Percentiles rank a stretch among this genome's conserved stretches.
Evolutionary conservation across 768 basidiomycete genomes (phyloP).

Genomic region (Agrocybe pediades): DNA sequence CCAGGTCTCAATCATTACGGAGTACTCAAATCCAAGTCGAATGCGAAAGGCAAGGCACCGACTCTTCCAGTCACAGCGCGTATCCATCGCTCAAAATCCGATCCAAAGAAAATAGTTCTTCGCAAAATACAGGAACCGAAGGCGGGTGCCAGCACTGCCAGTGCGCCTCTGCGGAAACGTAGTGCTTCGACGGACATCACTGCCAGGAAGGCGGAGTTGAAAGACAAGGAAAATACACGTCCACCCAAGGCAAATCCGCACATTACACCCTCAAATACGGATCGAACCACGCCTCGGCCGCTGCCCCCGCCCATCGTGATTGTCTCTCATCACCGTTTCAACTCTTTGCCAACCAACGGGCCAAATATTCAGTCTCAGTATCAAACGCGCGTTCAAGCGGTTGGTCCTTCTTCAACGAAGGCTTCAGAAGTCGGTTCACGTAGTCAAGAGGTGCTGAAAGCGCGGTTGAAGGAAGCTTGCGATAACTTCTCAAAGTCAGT

Average conservation of each 20-base stretch:
- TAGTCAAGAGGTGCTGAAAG: conserved; percentile 8
- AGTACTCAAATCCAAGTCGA: background rate
- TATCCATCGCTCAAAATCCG: background rate
- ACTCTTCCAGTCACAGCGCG: background rate
- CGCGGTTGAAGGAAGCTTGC: conserved; percentile 9
- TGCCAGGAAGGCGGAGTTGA: background rate
- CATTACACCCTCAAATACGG: background rate
- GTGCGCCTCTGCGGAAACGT: background rate
- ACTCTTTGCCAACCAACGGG: background rate
- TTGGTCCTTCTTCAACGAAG: background rate
- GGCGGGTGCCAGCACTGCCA: too few relatives aligned
- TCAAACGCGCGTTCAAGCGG: background rate
- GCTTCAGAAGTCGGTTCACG: background rate
- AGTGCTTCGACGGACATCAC: background rate
- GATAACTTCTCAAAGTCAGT: conserved; percentile 16
- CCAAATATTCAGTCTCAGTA: background rate
- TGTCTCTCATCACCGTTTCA: conserved; percentile 15
- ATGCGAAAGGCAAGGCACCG: background rate
- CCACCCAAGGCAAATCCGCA: background rate
- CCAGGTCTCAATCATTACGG: too few relatives aligned
- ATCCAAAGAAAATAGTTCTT: background rate
- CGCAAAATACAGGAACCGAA: background rate
- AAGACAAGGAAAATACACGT: background rate
- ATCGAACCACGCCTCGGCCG: background rate
- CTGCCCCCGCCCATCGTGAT: conserved; percentile 13